These are phyloP conservation scores for Spinacia oleracea DNA, from an alignment of 179 eudicot species.

Conservation along the genomic window DNA sequence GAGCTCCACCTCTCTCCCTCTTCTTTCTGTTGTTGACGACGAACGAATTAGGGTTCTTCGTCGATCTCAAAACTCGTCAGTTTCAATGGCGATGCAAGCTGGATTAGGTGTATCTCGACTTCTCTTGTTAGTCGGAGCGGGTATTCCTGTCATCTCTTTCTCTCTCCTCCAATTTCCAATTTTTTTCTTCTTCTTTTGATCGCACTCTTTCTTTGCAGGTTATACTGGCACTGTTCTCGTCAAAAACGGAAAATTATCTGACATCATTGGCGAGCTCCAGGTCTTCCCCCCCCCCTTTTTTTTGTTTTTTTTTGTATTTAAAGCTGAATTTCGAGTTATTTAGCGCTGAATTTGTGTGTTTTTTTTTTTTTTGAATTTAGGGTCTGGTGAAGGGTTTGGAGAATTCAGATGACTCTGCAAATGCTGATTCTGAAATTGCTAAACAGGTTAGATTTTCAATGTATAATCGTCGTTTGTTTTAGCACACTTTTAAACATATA, in stretches of 20 bases:
- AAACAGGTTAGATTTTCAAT: slow-evolving; percentile 53
- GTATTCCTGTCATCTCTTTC: slow-evolving; percentile 28
- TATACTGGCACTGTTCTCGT: slow-evolving; percentile 71
- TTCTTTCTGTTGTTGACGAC: background rate
- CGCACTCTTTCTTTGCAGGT: slow-evolving; percentile 39
- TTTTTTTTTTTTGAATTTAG: slow-evolving; percentile 34
- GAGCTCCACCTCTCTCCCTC: background rate
- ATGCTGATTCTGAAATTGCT: slow-evolving; percentile 68
- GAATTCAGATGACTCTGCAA: slow-evolving; percentile 47
- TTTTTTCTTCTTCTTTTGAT: background rate
- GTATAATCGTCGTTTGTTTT: background rate
- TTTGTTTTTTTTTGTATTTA: background rate
- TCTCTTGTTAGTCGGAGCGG: slow-evolving; percentile 66
- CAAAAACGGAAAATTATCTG: slow-evolving; percentile 73
- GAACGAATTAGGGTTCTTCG: slow-evolving; percentile 26
- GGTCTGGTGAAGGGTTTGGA: slow-evolving; percentile 57
- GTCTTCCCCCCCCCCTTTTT: slow-evolving; percentile 25
- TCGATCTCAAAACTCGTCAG: background rate
- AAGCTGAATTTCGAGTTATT: slow-evolving; percentile 2
- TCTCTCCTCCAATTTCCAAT: background rate
- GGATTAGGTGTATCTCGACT: slow-evolving; percentile 73
- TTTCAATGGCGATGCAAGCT: slow-evolving; percentile 69
- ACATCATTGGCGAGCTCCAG: slow-evolving; percentile 79
- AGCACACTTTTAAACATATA: background rate
- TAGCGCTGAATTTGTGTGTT: background rate